Evolutionary conservation across 2,329 filamentous ascomycete genomes (phyloP).

Genomic region (Parasarocladium wereldwijsianum): DNA sequence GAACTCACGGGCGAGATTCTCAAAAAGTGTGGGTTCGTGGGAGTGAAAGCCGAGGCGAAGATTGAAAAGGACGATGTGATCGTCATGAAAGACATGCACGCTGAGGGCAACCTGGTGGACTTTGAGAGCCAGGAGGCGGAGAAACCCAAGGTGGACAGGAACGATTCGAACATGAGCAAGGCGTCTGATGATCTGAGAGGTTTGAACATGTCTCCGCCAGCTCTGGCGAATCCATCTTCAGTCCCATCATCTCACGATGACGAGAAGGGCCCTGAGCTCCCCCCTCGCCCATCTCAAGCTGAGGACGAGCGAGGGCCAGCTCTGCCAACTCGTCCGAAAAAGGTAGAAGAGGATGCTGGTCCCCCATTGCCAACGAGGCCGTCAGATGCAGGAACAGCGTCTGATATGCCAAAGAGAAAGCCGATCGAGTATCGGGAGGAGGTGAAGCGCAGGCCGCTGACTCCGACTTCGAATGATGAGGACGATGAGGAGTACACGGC

Average conservation of each 20-base stretch:
- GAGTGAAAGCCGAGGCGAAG: slow-evolving; percentile 25
- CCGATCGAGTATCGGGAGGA: slow-evolving; percentile 1
- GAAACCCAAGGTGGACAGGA: neutral
- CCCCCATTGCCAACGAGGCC: neutral
- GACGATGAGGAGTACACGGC: slow-evolving; percentile 21
- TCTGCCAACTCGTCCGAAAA: neutral
- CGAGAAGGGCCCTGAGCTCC: neutral
- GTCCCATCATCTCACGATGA: neutral
- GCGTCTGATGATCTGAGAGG: slow-evolving; percentile 1
- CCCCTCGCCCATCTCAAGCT: neutral
- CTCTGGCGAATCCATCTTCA: neutral
- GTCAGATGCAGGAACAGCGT: neutral
- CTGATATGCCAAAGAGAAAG: slow-evolving; percentile 1
- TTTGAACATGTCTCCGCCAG: neutral
- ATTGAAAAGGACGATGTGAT: slow-evolving; percentile 39
- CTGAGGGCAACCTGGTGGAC: slow-evolving; percentile 16
- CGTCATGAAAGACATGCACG: slow-evolving; percentile 24
- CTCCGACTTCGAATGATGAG: slow-evolving; percentile 12
- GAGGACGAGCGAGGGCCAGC: neutral
- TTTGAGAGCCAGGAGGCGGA: slow-evolving; percentile 6
- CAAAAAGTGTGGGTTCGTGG: slow-evolving; percentile 33
- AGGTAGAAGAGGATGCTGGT: too few species aligned
- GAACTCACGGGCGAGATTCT: slow-evolving; percentile 35
- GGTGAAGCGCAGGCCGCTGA: slow-evolving; percentile 9
- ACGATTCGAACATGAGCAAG: neutral